Percentiles rank a stretch among this genome's conserved stretches.
phyloP scores from a whole-genome alignment of 2,329 filamentous ascomycete genomes.

The Cladophialophora carrionii region DNA sequence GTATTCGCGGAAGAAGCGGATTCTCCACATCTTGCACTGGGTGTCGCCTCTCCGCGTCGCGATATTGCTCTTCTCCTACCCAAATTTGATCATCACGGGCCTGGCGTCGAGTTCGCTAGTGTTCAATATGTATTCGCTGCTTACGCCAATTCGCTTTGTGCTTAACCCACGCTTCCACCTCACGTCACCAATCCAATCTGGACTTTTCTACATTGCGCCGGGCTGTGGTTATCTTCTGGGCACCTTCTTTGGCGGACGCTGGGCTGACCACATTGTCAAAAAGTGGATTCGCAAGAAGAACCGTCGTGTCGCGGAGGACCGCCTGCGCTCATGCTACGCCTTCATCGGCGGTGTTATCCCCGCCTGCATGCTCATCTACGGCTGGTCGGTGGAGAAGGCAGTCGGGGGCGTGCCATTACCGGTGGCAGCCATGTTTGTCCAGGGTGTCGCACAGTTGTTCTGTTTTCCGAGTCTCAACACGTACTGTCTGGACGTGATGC shows the following conservation, averaged over 20 bases:
- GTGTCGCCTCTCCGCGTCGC: slow-evolving; percentile 67
- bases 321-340: slow-evolving; percentile 62
- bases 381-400: slow-evolving; percentile 63
- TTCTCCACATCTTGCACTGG: slow-evolving; percentile 62
- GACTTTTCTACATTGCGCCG: slow-evolving; percentile 74
- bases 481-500: slow-evolving; percentile 83
- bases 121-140: slow-evolving; percentile 74
- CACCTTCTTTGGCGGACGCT: slow-evolving; percentile 72
- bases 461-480: slow-evolving; percentile 77
- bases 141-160: slow-evolving; percentile 72
- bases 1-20: slow-evolving; percentile 53
- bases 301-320: slow-evolving; percentile 68
- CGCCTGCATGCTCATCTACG: slow-evolving; percentile 68
- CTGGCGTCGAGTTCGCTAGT: slow-evolving; percentile 66
- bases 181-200: slow-evolving; percentile 66
- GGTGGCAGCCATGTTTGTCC: slow-evolving; percentile 72
- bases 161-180: slow-evolving; percentile 74
- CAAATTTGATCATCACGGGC: slow-evolving; percentile 67
- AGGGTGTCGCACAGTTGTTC: slow-evolving; percentile 74
- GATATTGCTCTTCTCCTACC: slow-evolving; percentile 66
- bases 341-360: slow-evolving; percentile 64
- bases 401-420: slow-evolving; percentile 62
- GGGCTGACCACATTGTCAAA: slow-evolving; percentile 68
- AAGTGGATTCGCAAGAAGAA: slow-evolving; percentile 65
- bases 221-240: slow-evolving; percentile 71